A percentile compares a stretch with the other conserved stretches of the same genome.
phyloP scores from a whole-genome alignment of 345 rosid genomes.

The Salix suchowensis region DNA sequence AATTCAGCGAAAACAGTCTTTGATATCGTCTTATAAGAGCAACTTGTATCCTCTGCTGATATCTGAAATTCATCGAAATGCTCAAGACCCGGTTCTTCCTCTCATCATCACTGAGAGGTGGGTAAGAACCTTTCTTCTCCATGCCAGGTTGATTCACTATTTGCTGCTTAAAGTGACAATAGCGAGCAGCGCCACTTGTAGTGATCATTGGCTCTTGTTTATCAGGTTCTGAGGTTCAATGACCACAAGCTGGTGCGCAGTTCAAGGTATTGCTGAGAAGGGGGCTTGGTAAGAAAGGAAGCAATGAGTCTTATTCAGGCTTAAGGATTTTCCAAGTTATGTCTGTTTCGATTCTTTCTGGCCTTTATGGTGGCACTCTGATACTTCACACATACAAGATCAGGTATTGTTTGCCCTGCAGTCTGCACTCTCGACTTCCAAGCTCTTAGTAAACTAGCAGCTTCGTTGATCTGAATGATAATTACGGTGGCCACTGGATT shows the following conservation, averaged over 20 bases:
- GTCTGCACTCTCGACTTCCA: neutral
- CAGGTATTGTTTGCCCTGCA: conserved; percentile 52
- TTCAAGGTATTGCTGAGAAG: conserved; percentile 62
- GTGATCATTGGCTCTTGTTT: conserved; percentile 4
- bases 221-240: conserved; percentile 43
- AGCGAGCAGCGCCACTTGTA: neutral
- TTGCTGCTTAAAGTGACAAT: neutral
- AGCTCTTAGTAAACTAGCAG: neutral
- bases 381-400: conserved; percentile 65
- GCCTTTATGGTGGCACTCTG: conserved; percentile 91
- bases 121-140: neutral
- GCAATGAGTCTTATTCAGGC: conserved; percentile 83
- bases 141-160: too few species aligned
- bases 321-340: conserved; percentile 74
- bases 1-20: conserved; percentile 53
- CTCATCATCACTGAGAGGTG: conserved; percentile 35
- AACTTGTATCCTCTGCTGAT: conserved; percentile 48
- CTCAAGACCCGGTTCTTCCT: conserved; percentile 18
- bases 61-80: conserved; percentile 45
- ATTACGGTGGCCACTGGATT: neutral
- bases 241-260: conserved; percentile 81
- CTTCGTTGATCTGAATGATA: neutral
- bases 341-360: conserved; percentile 79
- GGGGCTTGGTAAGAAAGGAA: conserved; percentile 70
- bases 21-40: conserved; percentile 58